Conservation (phyloP, 2,329 filamentous ascomycete genomes). For the Spiromastix sp. region DNA sequence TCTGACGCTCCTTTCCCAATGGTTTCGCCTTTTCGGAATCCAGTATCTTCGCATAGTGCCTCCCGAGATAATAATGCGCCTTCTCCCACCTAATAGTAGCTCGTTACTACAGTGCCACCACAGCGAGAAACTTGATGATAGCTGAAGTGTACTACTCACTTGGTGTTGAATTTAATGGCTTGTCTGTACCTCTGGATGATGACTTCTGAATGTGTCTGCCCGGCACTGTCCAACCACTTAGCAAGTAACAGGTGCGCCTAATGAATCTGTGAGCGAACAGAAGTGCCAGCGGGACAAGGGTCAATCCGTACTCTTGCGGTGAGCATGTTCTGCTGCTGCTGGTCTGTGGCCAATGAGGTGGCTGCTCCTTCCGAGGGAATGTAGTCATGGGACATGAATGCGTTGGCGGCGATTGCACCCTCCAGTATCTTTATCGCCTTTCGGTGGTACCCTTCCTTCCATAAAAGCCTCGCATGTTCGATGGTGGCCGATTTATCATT, state of each 20-base stretch:
- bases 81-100: slow-evolving; percentile 68
- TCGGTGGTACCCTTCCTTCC: slow-evolving; percentile 85
- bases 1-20: slow-evolving; percentile 64
- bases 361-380: slow-evolving; percentile 23
- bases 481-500: slow-evolving; percentile 83
- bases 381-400: slow-evolving; percentile 49
- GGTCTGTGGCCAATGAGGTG: slow-evolving; percentile 28
- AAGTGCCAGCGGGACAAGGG: too few relatives aligned
- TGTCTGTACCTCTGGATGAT: slow-evolving; percentile 74
- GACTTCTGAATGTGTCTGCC: slow-evolving; percentile 75
- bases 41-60: slow-evolving; percentile 92
- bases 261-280: slow-evolving; percentile 7
- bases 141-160: slow-evolving; percentile 17
- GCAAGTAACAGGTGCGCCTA: slow-evolving; percentile 78
- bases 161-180: slow-evolving; percentile 43
- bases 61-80: slow-evolving; percentile 91
- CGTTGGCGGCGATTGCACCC: slow-evolving; percentile 70
- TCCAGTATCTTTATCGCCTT: slow-evolving; percentile 91
- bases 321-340: slow-evolving; percentile 41
- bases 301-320: slow-evolving; percentile 29
- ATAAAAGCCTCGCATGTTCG: slow-evolving; percentile 84
- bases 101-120: slow-evolving; percentile 6
- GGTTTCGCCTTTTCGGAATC: slow-evolving; percentile 77
- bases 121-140: not conserved
- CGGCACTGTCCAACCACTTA: slow-evolving; percentile 94